These are phyloP conservation scores for Zoysia matrella DNA, from an alignment of 202 grass and related monocot genomes.

Conservation along the genomic window DNA sequence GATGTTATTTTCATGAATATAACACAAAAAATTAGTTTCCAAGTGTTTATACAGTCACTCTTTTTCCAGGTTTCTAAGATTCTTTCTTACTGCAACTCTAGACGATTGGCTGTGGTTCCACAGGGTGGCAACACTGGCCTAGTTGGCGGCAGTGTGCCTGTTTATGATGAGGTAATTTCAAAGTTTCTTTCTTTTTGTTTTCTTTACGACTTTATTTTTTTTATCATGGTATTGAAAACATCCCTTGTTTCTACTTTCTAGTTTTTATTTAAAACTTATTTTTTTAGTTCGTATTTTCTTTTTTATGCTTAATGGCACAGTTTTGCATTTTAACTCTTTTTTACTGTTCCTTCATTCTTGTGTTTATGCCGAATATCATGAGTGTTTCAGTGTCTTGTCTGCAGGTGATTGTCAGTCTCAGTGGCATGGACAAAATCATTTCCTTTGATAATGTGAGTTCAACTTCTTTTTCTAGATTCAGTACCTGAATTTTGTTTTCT, in stretches of 20 bases:
- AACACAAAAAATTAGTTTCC: background rate
- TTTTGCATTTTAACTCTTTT: too few relatives aligned
- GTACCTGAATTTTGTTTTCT: constrained; percentile 12
- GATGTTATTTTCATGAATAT: constrained; percentile 4
- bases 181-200: background rate
- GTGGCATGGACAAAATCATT: constrained; percentile 82
- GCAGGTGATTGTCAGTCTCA: constrained; percentile 83
- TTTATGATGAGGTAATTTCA: constrained; percentile 83
- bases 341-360: background rate
- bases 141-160: constrained; percentile 95
- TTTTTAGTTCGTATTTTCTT: too few relatives aligned
- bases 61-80: constrained; percentile 91
- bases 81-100: constrained; percentile 92
- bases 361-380: constrained; percentile 1
- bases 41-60: constrained; percentile 32
- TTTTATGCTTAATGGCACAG: too few relatives aligned
- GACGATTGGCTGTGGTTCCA: constrained; percentile 82
- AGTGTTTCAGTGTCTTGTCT: constrained; percentile 32
- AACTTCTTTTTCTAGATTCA: constrained; percentile 42
- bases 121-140: constrained; percentile 99
- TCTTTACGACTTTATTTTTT: background rate
- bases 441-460: constrained; percentile 84
- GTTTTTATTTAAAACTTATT: background rate
- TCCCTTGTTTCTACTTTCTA: background rate
- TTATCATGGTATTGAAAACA: background rate